phyloP scores from a whole-genome alignment of 1,139 yeast species.

The Diutina pseudorugosa region DNA sequence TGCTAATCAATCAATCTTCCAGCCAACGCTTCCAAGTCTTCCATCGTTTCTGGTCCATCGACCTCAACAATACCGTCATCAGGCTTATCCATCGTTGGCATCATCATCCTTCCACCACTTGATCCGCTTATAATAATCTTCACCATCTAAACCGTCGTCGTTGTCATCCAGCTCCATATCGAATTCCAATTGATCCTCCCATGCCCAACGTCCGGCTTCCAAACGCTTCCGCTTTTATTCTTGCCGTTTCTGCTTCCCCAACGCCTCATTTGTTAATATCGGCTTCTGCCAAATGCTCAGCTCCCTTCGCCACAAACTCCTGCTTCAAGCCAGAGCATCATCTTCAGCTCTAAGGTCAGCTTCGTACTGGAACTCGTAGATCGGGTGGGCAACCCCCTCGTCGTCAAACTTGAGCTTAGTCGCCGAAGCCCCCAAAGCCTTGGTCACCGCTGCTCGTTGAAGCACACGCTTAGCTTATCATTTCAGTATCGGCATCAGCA shows the following conservation, averaged over 20 bases:
- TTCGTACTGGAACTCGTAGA: constrained; percentile 85
- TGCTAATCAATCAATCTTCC: constrained; percentile 33
- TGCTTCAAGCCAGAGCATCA: constrained; percentile 59
- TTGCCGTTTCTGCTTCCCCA: constrained; percentile 69
- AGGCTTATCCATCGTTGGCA: constrained; percentile 11
- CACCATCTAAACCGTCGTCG: constrained; percentile 24
- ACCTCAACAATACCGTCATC: constrained; percentile 44
- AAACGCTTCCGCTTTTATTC: constrained; percentile 86
- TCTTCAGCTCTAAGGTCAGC: constrained; percentile 76
- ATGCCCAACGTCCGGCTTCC: constrained; percentile 52
- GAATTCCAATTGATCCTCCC: constrained; percentile 26
- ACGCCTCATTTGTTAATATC: constrained; percentile 68
- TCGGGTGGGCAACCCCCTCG: constrained; percentile 86
- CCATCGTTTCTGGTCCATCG: constrained; percentile 82
- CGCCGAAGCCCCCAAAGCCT: constrained; percentile 49
- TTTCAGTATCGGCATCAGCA: constrained; percentile 57
- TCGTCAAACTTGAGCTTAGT: constrained; percentile 83
- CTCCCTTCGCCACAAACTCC: constrained; percentile 54
- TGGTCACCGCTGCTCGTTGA: constrained; percentile 73
- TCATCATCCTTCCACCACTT: constrained; percentile 46
- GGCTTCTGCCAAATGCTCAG: constrained; percentile 52
- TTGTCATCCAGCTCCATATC: constrained; percentile 15
- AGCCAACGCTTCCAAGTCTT: constrained; percentile 87
- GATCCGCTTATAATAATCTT: constrained; percentile 39
- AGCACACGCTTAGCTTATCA: constrained; percentile 81